Conservation (phyloP, 2,329 filamentous ascomycete species). For the Sarocladium strictum region DNA sequence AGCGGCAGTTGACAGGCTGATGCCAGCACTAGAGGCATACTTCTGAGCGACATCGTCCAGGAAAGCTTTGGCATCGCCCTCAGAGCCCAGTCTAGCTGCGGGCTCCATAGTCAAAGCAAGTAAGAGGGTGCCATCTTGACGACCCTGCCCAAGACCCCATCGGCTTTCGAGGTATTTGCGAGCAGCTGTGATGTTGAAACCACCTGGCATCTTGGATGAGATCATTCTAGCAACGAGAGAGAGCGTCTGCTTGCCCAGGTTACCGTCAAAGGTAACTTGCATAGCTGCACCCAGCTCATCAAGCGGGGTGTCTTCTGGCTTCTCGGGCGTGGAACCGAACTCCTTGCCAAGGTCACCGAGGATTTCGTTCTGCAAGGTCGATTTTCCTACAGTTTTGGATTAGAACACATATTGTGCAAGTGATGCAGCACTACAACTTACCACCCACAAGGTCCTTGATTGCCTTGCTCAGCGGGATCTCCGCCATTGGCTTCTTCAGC, state of each 20-base stretch:
- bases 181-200: constrained; percentile 95
- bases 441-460: constrained; percentile 98
- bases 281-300: constrained; percentile 93
- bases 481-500: constrained; percentile 85
- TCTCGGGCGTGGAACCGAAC: constrained; percentile 96
- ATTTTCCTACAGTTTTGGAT: constrained; percentile 64
- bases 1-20: constrained; percentile 73
- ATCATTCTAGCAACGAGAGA: constrained; percentile 91
- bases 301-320: constrained; percentile 93
- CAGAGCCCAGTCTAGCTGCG: constrained; percentile 77
- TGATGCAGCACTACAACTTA: constrained; percentile 51
- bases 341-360: constrained; percentile 96
- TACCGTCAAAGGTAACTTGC: constrained; percentile 98
- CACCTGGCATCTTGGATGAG: constrained; percentile 98
- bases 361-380: constrained; percentile 97
- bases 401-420: too few relatives aligned
- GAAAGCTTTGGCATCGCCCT: constrained; percentile 87
- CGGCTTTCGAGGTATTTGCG: constrained; percentile 92
- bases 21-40: constrained; percentile 77
- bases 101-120: constrained; percentile 93
- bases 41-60: constrained; percentile 85
- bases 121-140: constrained; percentile 86
- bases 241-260: constrained; percentile 92
- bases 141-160: constrained; percentile 80
- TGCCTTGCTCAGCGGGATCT: constrained; percentile 89